These are phyloP conservation scores for Penicillium sp. DNA, from an alignment of 2,329 filamentous ascomycete species.

Conservation along the genomic window DNA sequence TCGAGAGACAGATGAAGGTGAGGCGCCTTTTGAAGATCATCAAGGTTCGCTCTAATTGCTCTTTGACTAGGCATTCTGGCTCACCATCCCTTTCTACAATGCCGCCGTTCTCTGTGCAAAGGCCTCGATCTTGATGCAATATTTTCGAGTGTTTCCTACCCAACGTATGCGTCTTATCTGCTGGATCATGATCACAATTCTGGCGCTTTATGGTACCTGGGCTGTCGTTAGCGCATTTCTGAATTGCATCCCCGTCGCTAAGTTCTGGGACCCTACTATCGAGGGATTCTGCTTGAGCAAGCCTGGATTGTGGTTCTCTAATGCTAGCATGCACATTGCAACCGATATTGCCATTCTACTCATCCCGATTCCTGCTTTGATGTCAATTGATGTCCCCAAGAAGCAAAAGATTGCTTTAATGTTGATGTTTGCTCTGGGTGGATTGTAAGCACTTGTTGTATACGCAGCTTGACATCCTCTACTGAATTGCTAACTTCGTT, in stretches of 20 bases:
- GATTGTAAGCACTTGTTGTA: constrained; percentile 36
- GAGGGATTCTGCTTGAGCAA: constrained; percentile 43
- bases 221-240: constrained; percentile 41
- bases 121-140: constrained; percentile 54
- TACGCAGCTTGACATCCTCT: not conserved
- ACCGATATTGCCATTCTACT: constrained; percentile 50
- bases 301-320: constrained; percentile 49
- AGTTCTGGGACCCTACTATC: constrained; percentile 38
- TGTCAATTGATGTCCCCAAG: constrained; percentile 44
- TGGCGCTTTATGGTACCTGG: constrained; percentile 42
- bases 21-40: constrained; percentile 2
- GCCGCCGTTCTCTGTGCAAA: constrained; percentile 47
- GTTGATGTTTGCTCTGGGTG: constrained; percentile 47
- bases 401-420: constrained; percentile 49
- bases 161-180: constrained; percentile 40
- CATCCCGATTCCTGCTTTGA: constrained; percentile 51
- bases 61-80: constrained; percentile 39
- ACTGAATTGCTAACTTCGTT: not conserved
- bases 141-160: constrained; percentile 51
- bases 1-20: constrained; percentile 41
- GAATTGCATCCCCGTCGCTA: constrained; percentile 42
- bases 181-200: constrained; percentile 41
- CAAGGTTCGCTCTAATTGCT: not conserved
- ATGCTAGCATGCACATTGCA: constrained; percentile 49
- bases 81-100: constrained; percentile 45